Percentiles rank a stretch among this genome's conserved stretches.
Evolutionary conservation across 2,329 filamentous ascomycete species (phyloP).

Genomic region (Claviceps humidiphila): DNA sequence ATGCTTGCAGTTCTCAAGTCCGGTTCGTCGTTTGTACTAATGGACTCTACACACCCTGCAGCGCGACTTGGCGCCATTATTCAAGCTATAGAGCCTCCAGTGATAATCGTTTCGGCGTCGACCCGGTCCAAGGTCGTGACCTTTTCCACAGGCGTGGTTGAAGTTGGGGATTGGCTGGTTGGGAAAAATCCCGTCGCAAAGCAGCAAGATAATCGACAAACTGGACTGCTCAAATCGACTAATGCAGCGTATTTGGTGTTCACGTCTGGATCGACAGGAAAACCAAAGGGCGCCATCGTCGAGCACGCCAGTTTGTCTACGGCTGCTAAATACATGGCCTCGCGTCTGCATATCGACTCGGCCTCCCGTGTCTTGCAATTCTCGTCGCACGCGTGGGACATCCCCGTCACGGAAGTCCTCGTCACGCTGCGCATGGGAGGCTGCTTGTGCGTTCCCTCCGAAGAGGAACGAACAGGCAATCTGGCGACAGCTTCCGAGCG

Average conservation of each 20-base stretch:
- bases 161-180: background rate
- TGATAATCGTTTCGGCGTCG: background rate
- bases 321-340: background rate
- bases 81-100: background rate
- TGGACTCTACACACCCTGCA: background rate
- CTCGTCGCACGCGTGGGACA: conserved; percentile 2
- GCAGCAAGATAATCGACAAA: background rate
- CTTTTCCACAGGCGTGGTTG: background rate
- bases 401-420: conserved; percentile 5
- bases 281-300: conserved; percentile 12
- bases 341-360: background rate
- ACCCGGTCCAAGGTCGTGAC: background rate
- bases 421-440: conserved; percentile 9
- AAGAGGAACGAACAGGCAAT: conserved; percentile 9
- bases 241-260: conserved; percentile 11
- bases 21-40: conserved; percentile 9
- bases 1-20: conserved; percentile 15
- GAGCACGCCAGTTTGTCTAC: conserved; percentile 7
- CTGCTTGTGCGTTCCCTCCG: conserved; percentile 9
- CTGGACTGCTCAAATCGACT: background rate
- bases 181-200: background rate
- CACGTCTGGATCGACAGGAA: conserved; percentile 11
- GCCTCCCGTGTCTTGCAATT: conserved; percentile 6
- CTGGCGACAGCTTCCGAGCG: conserved; percentile 2
- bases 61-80: background rate